Percentiles rank a stretch among this genome's conserved stretches.
phyloP scores from a whole-genome alignment of 106 monocot genomes.

The Triglochin maritima region DNA sequence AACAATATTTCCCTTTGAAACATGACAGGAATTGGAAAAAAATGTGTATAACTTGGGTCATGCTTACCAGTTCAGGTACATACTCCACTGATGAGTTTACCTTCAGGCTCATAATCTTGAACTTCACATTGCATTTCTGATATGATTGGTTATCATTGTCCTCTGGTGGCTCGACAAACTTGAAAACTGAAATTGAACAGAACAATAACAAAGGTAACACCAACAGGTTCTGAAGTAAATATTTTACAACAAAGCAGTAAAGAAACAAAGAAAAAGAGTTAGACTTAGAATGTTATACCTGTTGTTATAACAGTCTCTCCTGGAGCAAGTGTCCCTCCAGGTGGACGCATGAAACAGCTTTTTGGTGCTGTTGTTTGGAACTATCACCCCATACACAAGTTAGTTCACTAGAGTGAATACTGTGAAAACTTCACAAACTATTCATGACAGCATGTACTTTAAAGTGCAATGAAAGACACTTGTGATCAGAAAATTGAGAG shows the following conservation, averaged over 20 bases:
- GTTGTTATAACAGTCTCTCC: constrained; percentile 81
- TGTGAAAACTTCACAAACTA: too few species aligned
- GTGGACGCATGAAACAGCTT: constrained; percentile 96
- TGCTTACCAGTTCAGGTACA: constrained; percentile 65
- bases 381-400: constrained; percentile 14
- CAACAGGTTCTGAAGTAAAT: too few species aligned
- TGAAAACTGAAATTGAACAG: constrained; percentile 45
- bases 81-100: constrained; percentile 74
- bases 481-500: too few species aligned
- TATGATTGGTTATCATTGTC: constrained; percentile 48
- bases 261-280: neutral
- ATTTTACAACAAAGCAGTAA: too few species aligned
- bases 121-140: constrained; percentile 73
- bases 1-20: too few species aligned
- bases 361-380: constrained; percentile 95
- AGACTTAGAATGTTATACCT: constrained; percentile 24
- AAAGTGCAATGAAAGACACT: too few species aligned
- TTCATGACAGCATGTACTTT: too few species aligned
- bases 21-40: too few species aligned
- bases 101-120: constrained; percentile 81
- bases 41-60: too few species aligned
- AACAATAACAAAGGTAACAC: neutral
- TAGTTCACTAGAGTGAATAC: too few species aligned
- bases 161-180: constrained; percentile 84
- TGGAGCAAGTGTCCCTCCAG: constrained; percentile 76